Conservation (phyloP, 2,329 filamentous ascomycete genomes). For the Paecilomyces dactylethromorphus region DNA sequence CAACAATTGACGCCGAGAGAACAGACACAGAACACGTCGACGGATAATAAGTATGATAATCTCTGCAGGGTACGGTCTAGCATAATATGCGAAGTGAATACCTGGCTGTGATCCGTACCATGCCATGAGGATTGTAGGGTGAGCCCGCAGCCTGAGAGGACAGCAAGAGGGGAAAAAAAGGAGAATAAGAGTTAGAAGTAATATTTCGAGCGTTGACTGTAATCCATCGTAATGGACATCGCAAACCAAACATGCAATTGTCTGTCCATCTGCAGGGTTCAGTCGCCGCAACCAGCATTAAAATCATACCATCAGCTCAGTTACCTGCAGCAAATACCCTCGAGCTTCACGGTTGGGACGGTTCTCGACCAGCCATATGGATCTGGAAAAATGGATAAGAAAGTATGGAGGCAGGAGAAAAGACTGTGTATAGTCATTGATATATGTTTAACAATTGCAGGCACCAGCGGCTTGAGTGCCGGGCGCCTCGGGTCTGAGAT, state of each 20-base stretch:
- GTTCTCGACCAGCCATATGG: not conserved
- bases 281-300: not conserved
- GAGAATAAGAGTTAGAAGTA: not conserved
- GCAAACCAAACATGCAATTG: not conserved
- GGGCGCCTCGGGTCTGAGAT: constrained; percentile 58
- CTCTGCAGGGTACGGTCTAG: not conserved
- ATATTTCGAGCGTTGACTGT: not conserved
- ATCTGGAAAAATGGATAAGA: constrained; percentile 2
- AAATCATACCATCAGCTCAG: not conserved
- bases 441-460: constrained; percentile 55
- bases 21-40: not conserved
- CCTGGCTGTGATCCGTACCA: not conserved
- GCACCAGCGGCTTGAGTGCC: constrained; percentile 52
- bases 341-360: not conserved
- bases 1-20: not conserved
- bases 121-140: not conserved
- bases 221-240: not conserved
- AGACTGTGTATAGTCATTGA: not conserved
- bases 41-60: not conserved
- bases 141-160: not conserved
- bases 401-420: not conserved
- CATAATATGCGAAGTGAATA: not conserved
- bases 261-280: not conserved
- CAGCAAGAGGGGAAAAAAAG: not conserved
- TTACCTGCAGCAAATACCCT: not conserved